These are phyloP conservation scores for Fraxinus quadrangulata DNA, from an alignment of 257 asterid genomes.

Conservation along the genomic window DNA sequence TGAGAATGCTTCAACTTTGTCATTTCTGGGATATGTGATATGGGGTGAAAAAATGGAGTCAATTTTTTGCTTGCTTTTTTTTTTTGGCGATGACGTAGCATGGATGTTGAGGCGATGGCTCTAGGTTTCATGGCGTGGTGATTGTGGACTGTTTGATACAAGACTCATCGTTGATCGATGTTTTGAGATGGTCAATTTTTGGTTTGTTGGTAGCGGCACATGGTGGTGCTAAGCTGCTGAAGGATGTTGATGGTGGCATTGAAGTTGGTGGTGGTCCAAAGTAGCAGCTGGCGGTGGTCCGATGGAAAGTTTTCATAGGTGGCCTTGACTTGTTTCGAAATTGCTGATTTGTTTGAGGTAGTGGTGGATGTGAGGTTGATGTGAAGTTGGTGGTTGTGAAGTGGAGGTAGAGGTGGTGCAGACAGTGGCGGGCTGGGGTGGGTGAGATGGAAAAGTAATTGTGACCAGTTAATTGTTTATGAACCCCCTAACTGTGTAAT, in stretches of 20 bases:
- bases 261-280: no score
- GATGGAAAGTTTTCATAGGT: no score
- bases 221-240: slow-evolving; percentile 55
- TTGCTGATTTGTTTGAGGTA: no score
- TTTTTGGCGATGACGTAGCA: slow-evolving; percentile 44
- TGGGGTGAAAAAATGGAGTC: slow-evolving; percentile 54
- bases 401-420: no score
- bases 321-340: no score
- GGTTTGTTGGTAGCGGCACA: slow-evolving; percentile 48
- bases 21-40: slow-evolving; percentile 47
- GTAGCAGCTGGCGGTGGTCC: no score
- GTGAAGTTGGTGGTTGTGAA: no score
- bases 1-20: slow-evolving; percentile 15
- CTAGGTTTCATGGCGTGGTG: slow-evolving; percentile 84
- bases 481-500: no score
- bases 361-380: no score
- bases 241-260: slow-evolving; percentile 32
- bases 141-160: slow-evolving; percentile 78
- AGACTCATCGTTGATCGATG: slow-evolving; percentile 79
- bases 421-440: no score
- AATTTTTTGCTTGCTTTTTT: slow-evolving; percentile 50
- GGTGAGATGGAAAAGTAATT: no score
- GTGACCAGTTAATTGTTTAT: no score
- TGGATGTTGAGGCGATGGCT: slow-evolving; percentile 62
- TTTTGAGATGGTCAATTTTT: slow-evolving; percentile 72